Conservation (phyloP, 371 early-diverging fungal genomes). For the Syncephalastrum contaminatum region DNA sequence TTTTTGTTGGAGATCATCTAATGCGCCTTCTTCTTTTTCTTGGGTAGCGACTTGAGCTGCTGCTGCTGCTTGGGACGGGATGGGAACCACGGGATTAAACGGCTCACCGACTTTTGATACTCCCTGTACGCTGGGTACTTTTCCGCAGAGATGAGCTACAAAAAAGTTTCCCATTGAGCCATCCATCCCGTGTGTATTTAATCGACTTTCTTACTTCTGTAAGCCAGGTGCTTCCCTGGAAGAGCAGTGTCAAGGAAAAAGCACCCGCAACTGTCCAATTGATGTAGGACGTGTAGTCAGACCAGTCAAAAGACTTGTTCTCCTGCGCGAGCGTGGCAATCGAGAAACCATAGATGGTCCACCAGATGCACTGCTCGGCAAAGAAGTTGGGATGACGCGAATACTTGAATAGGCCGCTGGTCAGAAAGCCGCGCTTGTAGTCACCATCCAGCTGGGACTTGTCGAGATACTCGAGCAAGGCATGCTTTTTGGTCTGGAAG, state of each 20-base stretch:
- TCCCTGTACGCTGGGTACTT: slow-evolving; percentile 77
- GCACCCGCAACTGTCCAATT: slow-evolving; percentile 67
- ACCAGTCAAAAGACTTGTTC: not conserved
- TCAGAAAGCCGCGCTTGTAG: slow-evolving; percentile 66
- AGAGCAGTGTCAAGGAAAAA: slow-evolving; percentile 58
- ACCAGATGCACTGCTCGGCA: slow-evolving; percentile 73
- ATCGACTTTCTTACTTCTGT: slow-evolving; percentile 63
- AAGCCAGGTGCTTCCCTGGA: slow-evolving; percentile 71
- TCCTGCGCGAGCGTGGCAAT: slow-evolving; percentile 39
- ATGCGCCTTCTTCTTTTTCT: no score
- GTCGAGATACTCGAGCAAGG: slow-evolving; percentile 28
- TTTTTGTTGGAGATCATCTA: no score
- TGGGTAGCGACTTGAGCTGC: no score
- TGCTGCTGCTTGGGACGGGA: no score
- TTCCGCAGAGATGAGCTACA: slow-evolving; percentile 48
- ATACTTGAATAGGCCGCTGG: slow-evolving; percentile 69
- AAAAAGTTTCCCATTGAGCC: not conserved
- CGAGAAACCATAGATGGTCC: slow-evolving; percentile 63
- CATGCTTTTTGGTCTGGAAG: slow-evolving; percentile 72
- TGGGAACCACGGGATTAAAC: slow-evolving; percentile 62
- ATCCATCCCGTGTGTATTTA: slow-evolving; percentile 9
- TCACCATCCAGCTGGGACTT: slow-evolving; percentile 35
- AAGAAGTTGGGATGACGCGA: slow-evolving; percentile 86
- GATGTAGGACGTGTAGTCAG: slow-evolving; percentile 21
- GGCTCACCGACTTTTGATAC: slow-evolving; percentile 62